These are phyloP conservation scores for Scutellaria barbata DNA, from an alignment of 257 asterid species.

Conservation along the genomic window DNA sequence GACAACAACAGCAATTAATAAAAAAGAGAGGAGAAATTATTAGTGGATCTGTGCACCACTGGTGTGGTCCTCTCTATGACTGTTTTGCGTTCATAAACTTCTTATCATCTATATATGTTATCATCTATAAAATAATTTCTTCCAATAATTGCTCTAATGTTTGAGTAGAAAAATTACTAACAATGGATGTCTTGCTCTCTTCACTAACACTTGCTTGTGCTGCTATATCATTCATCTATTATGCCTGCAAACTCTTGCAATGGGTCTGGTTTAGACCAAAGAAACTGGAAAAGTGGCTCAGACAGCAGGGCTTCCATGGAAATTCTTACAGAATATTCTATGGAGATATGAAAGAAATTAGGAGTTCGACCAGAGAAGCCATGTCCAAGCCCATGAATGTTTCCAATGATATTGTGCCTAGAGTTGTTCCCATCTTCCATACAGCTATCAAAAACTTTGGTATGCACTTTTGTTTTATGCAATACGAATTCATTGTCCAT, in stretches of 20 bases:
- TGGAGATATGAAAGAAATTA: conserved; percentile 48
- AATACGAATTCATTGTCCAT: background rate
- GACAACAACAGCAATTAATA: too few relatives aligned
- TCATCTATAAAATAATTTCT: too few relatives aligned
- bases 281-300: conserved; percentile 40
- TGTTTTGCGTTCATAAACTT: too few relatives aligned
- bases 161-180: background rate
- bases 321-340: conserved; percentile 42
- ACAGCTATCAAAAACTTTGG: conserved; percentile 31
- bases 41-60: too few relatives aligned
- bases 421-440: conserved; percentile 39
- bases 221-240: conserved; percentile 2
- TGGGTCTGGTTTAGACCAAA: conserved; percentile 46
- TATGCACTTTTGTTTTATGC: background rate
- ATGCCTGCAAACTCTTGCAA: conserved; percentile 39
- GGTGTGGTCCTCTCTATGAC: too few relatives aligned
- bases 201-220: conserved; percentile 16
- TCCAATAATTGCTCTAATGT: too few relatives aligned
- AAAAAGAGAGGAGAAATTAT: too few relatives aligned
- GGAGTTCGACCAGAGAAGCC: conserved; percentile 36
- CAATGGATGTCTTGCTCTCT: conserved; percentile 17
- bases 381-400: conserved; percentile 48
- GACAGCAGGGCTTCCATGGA: conserved; percentile 44
- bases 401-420: conserved; percentile 40
- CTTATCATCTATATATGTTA: too few relatives aligned